Evolutionary conservation across 225 moss, liverwort and hornwort species (phyloP).

Genomic region (Lunularia cruciata): DNA sequence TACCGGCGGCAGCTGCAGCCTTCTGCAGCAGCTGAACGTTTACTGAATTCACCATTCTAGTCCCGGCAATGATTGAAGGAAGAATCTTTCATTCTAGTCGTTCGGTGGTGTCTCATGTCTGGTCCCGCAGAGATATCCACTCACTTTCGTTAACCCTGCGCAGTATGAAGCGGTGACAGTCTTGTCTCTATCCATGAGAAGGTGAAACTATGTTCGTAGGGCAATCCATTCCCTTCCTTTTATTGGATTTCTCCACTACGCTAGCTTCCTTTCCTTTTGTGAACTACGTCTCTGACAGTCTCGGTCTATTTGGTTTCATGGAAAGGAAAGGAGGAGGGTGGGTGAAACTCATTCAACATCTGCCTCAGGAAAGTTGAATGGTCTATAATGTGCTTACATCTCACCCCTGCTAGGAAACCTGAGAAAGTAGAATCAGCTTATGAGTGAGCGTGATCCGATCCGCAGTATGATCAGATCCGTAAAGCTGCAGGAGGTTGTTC

Average conservation of each 20-base stretch:
- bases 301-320: background rate
- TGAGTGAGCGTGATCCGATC: background rate
- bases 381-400: no score
- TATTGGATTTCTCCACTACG: no score
- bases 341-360: no score
- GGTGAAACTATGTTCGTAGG: background rate
- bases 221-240: background rate
- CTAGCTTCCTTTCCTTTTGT: background rate
- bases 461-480: slow-evolving; percentile 1
- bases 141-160: background rate
- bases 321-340: no score
- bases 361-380: no score
- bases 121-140: background rate
- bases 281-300: background rate
- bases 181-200: background rate
- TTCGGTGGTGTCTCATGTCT: background rate
- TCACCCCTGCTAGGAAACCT: no score
- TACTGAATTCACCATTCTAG: background rate
- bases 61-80: slow-evolving; percentile 1
- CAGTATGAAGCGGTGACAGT: background rate
- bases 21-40: background rate
- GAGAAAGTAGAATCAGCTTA: background rate
- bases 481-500: no score
- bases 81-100: slow-evolving; percentile 10
- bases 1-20: background rate